Base-by-base conservation (phyloP, 768 basidiomycete genomes). In the Boletus rufocinnamomeus region DNA sequence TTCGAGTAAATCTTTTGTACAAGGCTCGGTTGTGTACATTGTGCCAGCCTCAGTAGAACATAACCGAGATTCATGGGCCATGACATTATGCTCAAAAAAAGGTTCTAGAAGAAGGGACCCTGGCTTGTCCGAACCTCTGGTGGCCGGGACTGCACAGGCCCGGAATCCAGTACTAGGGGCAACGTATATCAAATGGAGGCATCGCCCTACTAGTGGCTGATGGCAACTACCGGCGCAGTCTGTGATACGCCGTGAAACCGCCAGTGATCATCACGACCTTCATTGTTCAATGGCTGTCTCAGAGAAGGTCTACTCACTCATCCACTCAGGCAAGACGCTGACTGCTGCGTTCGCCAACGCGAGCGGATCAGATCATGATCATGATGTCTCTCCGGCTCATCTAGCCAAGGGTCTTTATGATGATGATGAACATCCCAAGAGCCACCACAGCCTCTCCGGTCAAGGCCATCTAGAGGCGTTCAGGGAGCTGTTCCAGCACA, bases 361-460 rank as follows among this genome's bases (percentile, higher is more conserved):
- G 49, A 76, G 74, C 3, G 65, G 53, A n/a, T 59, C 58, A 34
- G 67, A 68, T 57, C 43, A 43, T 10, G 67, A 65, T 50, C 34
- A 35, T 4, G 35, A 67, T 40, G 54, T 65, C 3, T 57, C 63
- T 13, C 79, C 75, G 6, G 72, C 71, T 3, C 66, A 74, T 25
- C 71, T 82, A 1, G 77, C 76, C 32, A 68, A 70, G 52, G 71
- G 69, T 25, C 71, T 82, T 17, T 83, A 81, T 53, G 60, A 69
- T 9, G 27, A 81, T 53, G 60, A 69, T 9, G 27, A 53, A 1
- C 54, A 50, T 49, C 58, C 73, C 52, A 69, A 73, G 16, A 74
- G 73, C 52, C 65, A 71, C 5, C 30, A 69, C 41, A 58, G 63
- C n/a, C 38, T 63, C 65, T 45, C 59, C 28, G 58, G 54, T 62